Evolutionary conservation across 345 rosid species (phyloP).

Genomic region (Boechera retrofracta): DNA sequence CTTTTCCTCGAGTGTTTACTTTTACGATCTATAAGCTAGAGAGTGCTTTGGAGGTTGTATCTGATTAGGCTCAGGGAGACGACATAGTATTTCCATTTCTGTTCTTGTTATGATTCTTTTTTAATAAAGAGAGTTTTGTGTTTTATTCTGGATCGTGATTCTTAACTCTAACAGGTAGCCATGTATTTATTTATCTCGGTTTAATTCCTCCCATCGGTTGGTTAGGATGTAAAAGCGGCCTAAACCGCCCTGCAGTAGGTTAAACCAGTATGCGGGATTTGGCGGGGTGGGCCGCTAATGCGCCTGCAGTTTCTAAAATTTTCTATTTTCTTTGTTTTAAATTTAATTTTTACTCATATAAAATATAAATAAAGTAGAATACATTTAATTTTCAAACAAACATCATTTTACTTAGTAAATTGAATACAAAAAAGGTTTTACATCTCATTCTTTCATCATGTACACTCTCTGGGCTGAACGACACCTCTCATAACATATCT

Average conservation of each 20-base stretch:
- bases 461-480: background rate
- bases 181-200: conserved; percentile 3
- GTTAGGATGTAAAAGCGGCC: background rate
- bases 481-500: conserved; percentile 3
- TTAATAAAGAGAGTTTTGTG: background rate
- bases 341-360: background rate
- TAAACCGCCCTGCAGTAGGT: background rate
- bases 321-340: background rate
- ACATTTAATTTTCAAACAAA: background rate
- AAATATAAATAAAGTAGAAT: background rate
- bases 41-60: conserved; percentile 23
- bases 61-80: conserved; percentile 2
- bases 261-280: background rate
- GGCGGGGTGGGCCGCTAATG: background rate
- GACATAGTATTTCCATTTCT: background rate
- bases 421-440: background rate
- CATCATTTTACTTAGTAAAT: background rate
- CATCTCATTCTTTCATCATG: background rate
- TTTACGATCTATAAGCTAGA: conserved; percentile 4
- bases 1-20: background rate
- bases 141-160: background rate
- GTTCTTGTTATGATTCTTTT: conserved; percentile 2
- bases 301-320: background rate
- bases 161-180: background rate
- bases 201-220: background rate